Percentiles rank a stretch among this genome's conserved stretches.
Conservation (phyloP, 1,284 basidiomycete genomes). For the Apiotrichum porosum region DNA sequence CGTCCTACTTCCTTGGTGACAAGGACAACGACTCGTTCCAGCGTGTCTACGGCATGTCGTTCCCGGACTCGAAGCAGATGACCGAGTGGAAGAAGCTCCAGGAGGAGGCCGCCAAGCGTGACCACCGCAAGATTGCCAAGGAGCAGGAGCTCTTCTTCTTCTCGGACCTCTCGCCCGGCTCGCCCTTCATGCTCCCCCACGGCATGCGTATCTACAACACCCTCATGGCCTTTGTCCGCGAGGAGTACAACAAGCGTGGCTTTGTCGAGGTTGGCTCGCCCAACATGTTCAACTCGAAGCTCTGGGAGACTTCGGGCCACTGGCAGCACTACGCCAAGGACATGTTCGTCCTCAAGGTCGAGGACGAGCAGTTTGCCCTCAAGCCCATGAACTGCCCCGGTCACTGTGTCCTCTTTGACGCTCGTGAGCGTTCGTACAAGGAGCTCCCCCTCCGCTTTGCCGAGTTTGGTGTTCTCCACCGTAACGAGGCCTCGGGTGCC, state of each 20-base stretch:
- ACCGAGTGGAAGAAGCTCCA: slow-evolving; percentile 94
- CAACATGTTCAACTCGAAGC: slow-evolving; percentile 94
- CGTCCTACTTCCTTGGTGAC: slow-evolving; percentile 97
- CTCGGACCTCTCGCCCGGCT: slow-evolving; percentile 92
- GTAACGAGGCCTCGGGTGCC: slow-evolving; percentile 95
- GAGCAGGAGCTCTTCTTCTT: slow-evolving; percentile 99
- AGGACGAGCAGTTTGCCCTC: slow-evolving; percentile 90
- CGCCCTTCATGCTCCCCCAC: slow-evolving; percentile 94
- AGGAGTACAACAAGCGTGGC: slow-evolving; percentile 55
- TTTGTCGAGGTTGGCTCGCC: slow-evolving; percentile 79
- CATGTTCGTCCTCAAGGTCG: slow-evolving; percentile 91
- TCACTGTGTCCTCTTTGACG: slow-evolving; percentile 94
- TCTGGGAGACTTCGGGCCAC: slow-evolving; percentile 98
- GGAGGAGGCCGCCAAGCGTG: slow-evolving; percentile 92
- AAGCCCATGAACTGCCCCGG: slow-evolving; percentile 99
- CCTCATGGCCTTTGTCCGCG: slow-evolving; percentile 82
- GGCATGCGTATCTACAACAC: slow-evolving; percentile 97
- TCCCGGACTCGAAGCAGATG: slow-evolving; percentile 96
- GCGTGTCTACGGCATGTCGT: slow-evolving; percentile 97
- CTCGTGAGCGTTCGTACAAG: slow-evolving; percentile 87
- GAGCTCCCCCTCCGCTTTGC: slow-evolving; percentile 96
- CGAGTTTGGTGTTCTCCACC: slow-evolving; percentile 95
- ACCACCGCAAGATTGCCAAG: slow-evolving; percentile 92
- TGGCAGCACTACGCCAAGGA: slow-evolving; percentile 98
- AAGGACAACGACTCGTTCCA: slow-evolving; percentile 91